Base-by-base conservation (phyloP, 2,329 filamentous ascomycete genomes). In the Hypoxylon sp. region DNA sequence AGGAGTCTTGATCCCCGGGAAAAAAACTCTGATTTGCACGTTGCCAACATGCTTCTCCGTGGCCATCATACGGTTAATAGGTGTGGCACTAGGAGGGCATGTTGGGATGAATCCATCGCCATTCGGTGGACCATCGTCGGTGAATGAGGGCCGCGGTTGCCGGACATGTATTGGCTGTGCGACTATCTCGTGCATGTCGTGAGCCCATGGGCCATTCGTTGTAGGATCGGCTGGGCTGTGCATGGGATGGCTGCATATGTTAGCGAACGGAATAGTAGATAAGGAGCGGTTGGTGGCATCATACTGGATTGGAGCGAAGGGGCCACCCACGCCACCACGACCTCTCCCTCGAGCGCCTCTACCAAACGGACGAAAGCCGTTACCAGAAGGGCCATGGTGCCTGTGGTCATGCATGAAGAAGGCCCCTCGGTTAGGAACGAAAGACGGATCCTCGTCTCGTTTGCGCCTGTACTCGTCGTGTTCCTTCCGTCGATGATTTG, bases 331-430 rank as follows among this genome's bases (percentile, higher is more conserved):
- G 64, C 72, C 83, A 64, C 84, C 83, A 52, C 80, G 76, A 51
- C 81, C 80, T 65, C 82, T 75, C 38, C 84, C 90, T 71, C 83
- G 78, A 59, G 84, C 76, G 26, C 84, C 86, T 71, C 87, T 80
- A 21, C 82, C 82, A 69, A 87, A 88, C 8, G 86, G 83, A 49
- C 89, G 80, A 71, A 93, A 91, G 43, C 88, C 88, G 71, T 92
- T 93, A 43, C 86, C 82, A 60, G 86, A 84, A 32, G 87, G 82
- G n/a, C 88, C 88, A 47, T 88, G 83, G 63, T 90, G 87, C 56
- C 91, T 84, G 66, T 94, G 90, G 69, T 97, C 94, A 71, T 97
- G 93, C 84, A 97, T 91, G 76, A 97, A 97, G 78, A 97, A 97
- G 56, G 90, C 88, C 51, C 94, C 94, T 60, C 93, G 81, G 67